Base-by-base conservation (phyloP, 2,329 filamentous ascomycete genomes). In the Colletotrichum endophyticum region DNA sequence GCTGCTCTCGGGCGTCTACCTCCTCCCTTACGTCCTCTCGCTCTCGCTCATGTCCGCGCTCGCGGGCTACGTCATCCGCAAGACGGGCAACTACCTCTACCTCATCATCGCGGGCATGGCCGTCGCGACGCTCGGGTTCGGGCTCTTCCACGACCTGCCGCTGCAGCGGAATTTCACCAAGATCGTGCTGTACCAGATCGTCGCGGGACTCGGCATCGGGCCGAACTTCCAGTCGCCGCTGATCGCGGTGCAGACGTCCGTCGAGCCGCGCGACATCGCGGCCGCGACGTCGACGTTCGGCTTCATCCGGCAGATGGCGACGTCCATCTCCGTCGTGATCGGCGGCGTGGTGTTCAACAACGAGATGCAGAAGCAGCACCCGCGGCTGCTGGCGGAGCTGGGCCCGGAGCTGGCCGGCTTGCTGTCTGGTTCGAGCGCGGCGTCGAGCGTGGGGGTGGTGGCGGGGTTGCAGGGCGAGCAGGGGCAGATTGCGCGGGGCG, bases 151-250 rank as follows among this genome's bases (percentile, higher is more conserved):
- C 62, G 84, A 91, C 78, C 88, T 94, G 61, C 87, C 90, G 59
- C 82, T 90, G 9, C 85, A 87, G 5, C 81, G 86, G 27, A 86
- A 89, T 81, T 87, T 88, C 84, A 72, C 81, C 73, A 88, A 87
- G 80, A 83, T 91, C 57, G 79, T 90, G 79, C 74, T 90, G 57
- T 94, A 87, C 80, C 91, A 93, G 82, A 84, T 94, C 64, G 85
- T 94, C 36, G 87, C 87, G 6, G 92, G 92, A n/a, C 80, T 91
- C 7, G 92, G 92, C 28, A 88, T 92, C 8, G 92, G 92, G 0
- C 89, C 91, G 49, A 91, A 92, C 81, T 92, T 93, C 82, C 92
- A 93, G 81, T 84, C 90, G 0, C 92, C 92, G 0, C 85, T 94
- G 28, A 89, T 94, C 49, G 90, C 91, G 0, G 87, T 95, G 7